phyloP scores from a whole-genome alignment of 2,329 filamentous ascomycete genomes.

The Tolypocladium paradoxum region DNA sequence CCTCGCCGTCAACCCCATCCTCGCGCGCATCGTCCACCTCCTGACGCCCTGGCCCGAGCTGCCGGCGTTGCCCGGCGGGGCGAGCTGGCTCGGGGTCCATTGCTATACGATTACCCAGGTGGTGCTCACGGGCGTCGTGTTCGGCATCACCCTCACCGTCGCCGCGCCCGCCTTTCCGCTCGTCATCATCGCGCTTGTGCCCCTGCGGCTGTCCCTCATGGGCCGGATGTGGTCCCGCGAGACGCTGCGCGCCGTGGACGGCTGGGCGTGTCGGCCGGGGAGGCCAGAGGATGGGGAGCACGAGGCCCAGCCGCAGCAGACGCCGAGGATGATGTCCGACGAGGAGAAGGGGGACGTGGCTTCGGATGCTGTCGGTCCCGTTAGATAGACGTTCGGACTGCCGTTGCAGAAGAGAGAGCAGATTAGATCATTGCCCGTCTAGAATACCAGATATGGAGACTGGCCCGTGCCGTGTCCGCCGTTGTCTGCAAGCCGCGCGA shows the following conservation, averaged over 20 bases:
- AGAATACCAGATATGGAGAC: too few species aligned
- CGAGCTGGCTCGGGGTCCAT: constrained; percentile 44
- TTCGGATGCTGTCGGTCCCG: too few species aligned
- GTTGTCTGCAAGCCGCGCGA: too few species aligned
- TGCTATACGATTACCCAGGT: constrained; percentile 49
- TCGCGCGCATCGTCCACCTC: constrained; percentile 45
- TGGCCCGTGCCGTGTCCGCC: too few species aligned
- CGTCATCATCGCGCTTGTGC: constrained; percentile 53
- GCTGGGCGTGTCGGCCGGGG: constrained; percentile 39
- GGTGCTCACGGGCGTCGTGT: constrained; percentile 46
- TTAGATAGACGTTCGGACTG: too few species aligned
- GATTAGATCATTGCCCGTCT: too few species aligned
- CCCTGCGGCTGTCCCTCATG: constrained; percentile 49
- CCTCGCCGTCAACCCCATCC: constrained; percentile 50
- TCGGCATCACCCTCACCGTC: constrained; percentile 51
- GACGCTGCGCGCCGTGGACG: constrained; percentile 36
- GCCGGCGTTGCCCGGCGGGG: constrained; percentile 30
- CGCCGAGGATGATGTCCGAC: background rate
- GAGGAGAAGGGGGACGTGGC: background rate
- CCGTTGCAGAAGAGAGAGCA: too few species aligned
- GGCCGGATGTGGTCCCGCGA: constrained; percentile 48
- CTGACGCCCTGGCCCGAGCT: constrained; percentile 42
- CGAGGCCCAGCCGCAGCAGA: background rate
- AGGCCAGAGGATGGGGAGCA: constrained; percentile 37
- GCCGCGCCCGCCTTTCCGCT: constrained; percentile 53